phyloP scores from a whole-genome alignment of 768 basidiomycete species.

The Pleurotus platypus region DNA sequence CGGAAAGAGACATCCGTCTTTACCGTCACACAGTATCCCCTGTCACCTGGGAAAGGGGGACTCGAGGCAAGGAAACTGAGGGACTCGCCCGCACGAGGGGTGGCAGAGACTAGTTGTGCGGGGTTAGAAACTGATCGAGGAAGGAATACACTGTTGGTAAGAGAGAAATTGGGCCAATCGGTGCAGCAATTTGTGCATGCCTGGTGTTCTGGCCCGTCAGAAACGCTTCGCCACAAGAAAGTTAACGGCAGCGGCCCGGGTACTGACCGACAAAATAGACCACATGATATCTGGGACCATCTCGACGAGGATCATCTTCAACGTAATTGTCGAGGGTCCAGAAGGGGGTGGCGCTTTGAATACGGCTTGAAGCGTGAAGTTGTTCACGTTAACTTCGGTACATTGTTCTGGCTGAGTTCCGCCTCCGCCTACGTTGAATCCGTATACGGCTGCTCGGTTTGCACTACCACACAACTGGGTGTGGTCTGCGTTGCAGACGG shows the following conservation, averaged over 20 bases:
- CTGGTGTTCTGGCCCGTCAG: slow-evolving; percentile 14
- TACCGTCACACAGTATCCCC: slow-evolving; percentile 37
- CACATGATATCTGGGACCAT: slow-evolving; percentile 35
- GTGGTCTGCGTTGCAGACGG: slow-evolving; percentile 34
- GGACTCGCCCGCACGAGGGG: slow-evolving; percentile 36
- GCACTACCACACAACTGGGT: slow-evolving; percentile 36
- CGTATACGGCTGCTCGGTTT: slow-evolving; percentile 34
- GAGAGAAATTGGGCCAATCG: slow-evolving; percentile 35
- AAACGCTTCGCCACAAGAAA: too few relatives aligned
- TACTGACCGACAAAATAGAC: slow-evolving; percentile 37
- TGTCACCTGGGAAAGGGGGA: slow-evolving; percentile 39
- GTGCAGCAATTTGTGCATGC: slow-evolving; percentile 39
- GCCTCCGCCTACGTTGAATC: slow-evolving; percentile 23
- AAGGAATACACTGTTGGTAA: slow-evolving; percentile 36
- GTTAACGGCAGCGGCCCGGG: too few relatives aligned
- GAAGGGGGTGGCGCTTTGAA: slow-evolving; percentile 29
- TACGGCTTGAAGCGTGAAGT: slow-evolving; percentile 33
- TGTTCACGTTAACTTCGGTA: slow-evolving; percentile 23
- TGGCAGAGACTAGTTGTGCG: slow-evolving; percentile 34
- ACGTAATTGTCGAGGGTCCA: slow-evolving; percentile 23
- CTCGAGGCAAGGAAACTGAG: slow-evolving; percentile 41
- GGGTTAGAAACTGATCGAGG: slow-evolving; percentile 35
- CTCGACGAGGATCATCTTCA: slow-evolving; percentile 35
- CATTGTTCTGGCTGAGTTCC: slow-evolving; percentile 25
- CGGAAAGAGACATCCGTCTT: slow-evolving; percentile 7